These are phyloP conservation scores for Erucastrum elatum DNA, from an alignment of 345 rosid species.

Conservation along the genomic window DNA sequence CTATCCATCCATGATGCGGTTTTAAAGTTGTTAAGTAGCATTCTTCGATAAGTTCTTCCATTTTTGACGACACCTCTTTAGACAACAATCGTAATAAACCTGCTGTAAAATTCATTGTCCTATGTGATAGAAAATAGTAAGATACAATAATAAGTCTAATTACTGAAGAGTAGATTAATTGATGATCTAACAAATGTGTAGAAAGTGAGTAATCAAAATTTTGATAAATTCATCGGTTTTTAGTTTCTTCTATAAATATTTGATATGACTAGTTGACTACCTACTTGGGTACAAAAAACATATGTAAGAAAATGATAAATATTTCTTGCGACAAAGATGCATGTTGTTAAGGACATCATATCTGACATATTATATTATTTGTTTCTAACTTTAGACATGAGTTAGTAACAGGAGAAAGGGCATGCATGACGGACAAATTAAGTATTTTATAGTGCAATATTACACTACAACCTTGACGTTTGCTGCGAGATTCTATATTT, in stretches of 20 bases:
- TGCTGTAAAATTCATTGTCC: constrained; percentile 71
- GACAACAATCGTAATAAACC: constrained; percentile 56
- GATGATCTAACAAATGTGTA: background rate
- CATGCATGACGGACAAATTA: background rate
- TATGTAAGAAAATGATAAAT: background rate
- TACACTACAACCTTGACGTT: background rate
- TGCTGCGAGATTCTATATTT: background rate
- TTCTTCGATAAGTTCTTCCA: constrained; percentile 81
- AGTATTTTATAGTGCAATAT: background rate
- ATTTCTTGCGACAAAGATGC: background rate
- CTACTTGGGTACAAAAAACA: background rate
- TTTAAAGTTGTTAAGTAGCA: constrained; percentile 66
- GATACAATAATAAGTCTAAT: background rate
- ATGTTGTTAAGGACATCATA: background rate
- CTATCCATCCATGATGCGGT: constrained; percentile 95
- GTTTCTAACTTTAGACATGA: background rate
- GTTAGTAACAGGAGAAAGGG: background rate
- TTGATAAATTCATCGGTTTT: background rate
- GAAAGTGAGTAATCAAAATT: background rate
- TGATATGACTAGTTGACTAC: background rate
- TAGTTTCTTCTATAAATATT: background rate
- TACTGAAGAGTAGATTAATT: background rate
- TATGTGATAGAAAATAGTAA: constrained; percentile 24
- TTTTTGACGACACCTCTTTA: constrained; percentile 53
- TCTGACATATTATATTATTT: background rate